These are phyloP conservation scores for Medicago ruthenica DNA, from an alignment of 306 rosid genomes.

Conservation along the genomic window DNA sequence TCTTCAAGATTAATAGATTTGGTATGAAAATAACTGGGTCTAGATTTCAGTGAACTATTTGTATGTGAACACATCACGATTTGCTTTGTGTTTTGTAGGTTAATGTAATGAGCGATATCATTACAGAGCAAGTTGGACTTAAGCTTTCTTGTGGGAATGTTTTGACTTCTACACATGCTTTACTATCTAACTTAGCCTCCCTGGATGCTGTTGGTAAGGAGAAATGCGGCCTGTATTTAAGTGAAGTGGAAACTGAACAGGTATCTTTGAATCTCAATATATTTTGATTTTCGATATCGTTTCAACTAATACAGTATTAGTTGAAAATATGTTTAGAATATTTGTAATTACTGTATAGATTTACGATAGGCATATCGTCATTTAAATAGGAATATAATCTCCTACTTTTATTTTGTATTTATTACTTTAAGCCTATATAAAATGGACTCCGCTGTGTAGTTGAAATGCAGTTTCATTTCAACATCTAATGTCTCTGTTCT, in stretches of 20 bases:
- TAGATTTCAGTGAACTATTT: slow-evolving; percentile 17
- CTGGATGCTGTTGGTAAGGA: slow-evolving; percentile 48
- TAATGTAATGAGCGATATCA: slow-evolving; percentile 56
- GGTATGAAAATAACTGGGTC: slow-evolving; percentile 60
- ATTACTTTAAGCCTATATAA: neutral
- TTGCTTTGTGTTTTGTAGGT: slow-evolving; percentile 60
- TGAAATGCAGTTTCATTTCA: neutral
- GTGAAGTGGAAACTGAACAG: slow-evolving; percentile 60
- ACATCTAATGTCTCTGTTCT: neutral
- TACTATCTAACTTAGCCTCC: slow-evolving; percentile 65
- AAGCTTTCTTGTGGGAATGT: slow-evolving; percentile 64
- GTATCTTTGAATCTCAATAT: slow-evolving; percentile 43
- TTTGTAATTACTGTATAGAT: neutral
- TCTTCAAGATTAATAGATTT: slow-evolving; percentile 59
- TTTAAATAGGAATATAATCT: neutral
- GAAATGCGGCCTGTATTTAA: slow-evolving; percentile 48
- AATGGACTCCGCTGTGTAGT: neutral
- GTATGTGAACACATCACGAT: slow-evolving; percentile 1
- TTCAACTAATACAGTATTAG: neutral
- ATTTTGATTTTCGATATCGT: slow-evolving; percentile 10
- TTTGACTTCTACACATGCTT: slow-evolving; percentile 56
- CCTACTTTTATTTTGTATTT: slow-evolving; percentile 6
- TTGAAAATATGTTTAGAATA: neutral
- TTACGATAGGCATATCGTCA: neutral
- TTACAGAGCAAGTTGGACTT: slow-evolving; percentile 59